Evolutionary conservation across 495 filamentous ascomycete species (phyloP).

Genomic region (Xanthoparmelia taractica): DNA sequence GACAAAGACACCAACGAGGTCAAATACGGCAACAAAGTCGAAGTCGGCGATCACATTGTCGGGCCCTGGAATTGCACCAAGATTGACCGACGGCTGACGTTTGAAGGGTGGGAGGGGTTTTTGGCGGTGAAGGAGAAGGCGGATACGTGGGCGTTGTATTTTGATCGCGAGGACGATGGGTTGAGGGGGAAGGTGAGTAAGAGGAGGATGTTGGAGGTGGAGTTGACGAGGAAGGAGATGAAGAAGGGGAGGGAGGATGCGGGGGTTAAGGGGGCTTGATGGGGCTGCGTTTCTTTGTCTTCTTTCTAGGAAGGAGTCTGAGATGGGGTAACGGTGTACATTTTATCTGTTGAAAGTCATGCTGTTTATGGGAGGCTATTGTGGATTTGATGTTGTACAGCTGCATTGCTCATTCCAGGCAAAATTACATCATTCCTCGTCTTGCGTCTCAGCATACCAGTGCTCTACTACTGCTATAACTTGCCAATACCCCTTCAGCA

Average conservation of each 20-base stretch:
- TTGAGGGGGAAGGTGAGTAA: slow-evolving; percentile 25
- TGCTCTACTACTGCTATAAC: not conserved
- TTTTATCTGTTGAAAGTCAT: not conserved
- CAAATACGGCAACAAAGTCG: slow-evolving; percentile 43
- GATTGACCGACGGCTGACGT: slow-evolving; percentile 46
- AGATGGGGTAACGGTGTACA: not conserved
- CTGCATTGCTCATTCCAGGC: not conserved
- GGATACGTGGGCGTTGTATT: slow-evolving; percentile 42
- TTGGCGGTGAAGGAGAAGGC: slow-evolving; percentile 38
- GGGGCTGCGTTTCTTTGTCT: too few species aligned
- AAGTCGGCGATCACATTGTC: slow-evolving; percentile 39
- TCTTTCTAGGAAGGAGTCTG: too few species aligned
- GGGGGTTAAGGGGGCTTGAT: slow-evolving; percentile 6
- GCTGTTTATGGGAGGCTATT: not conserved
- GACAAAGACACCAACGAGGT: slow-evolving; percentile 49
- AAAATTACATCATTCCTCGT: slow-evolving; percentile 1
- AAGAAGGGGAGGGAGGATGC: slow-evolving; percentile 19
- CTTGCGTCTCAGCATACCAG: too few species aligned
- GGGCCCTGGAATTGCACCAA: slow-evolving; percentile 52
- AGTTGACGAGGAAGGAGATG: slow-evolving; percentile 18
- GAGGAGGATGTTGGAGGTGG: slow-evolving; percentile 18
- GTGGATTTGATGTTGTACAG: not conserved
- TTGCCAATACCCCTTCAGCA: not conserved
- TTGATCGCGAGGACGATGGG: slow-evolving; percentile 40
- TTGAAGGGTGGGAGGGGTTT: slow-evolving; percentile 49